Conservation (phyloP, 164 flowering plant genomes). For the Vitis amurensis region DNA sequence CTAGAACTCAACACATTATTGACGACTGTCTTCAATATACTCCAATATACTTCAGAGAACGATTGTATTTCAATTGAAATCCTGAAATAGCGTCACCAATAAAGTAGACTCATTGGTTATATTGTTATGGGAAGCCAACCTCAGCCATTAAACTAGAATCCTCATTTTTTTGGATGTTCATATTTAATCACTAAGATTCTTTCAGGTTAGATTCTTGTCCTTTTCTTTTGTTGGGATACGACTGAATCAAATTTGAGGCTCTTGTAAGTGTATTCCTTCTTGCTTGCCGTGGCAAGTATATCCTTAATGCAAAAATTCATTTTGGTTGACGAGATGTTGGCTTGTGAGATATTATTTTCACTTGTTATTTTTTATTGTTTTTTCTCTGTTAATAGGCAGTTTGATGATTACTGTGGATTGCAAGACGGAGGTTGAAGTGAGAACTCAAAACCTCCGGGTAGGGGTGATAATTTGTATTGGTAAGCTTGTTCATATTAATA, state of each 20-base stretch:
- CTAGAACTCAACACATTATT: background rate
- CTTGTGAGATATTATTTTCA: background rate
- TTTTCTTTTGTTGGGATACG: background rate
- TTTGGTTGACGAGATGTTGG: background rate
- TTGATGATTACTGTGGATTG: too few relatives aligned
- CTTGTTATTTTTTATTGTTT: background rate
- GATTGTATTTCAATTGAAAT: background rate
- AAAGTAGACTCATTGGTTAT: background rate
- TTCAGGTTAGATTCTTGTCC: background rate
- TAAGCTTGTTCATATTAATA: too few relatives aligned
- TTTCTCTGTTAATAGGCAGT: background rate
- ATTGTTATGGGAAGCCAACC: background rate
- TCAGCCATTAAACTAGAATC: background rate
- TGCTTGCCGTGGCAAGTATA: background rate
- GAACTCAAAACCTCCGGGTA: too few relatives aligned
- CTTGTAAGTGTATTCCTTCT: background rate
- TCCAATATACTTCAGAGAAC: background rate
- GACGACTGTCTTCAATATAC: background rate
- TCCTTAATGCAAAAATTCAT: background rate
- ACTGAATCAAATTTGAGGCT: background rate
- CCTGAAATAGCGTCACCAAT: background rate
- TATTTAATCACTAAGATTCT: slow-evolving; percentile 7
- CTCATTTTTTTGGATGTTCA: slow-evolving; percentile 5
- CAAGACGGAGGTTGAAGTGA: too few relatives aligned
- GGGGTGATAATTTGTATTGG: too few relatives aligned